Evolutionary conservation across 2,329 filamentous ascomycete species (phyloP).

Genomic region (Xylariomycetidae sp.): DNA sequence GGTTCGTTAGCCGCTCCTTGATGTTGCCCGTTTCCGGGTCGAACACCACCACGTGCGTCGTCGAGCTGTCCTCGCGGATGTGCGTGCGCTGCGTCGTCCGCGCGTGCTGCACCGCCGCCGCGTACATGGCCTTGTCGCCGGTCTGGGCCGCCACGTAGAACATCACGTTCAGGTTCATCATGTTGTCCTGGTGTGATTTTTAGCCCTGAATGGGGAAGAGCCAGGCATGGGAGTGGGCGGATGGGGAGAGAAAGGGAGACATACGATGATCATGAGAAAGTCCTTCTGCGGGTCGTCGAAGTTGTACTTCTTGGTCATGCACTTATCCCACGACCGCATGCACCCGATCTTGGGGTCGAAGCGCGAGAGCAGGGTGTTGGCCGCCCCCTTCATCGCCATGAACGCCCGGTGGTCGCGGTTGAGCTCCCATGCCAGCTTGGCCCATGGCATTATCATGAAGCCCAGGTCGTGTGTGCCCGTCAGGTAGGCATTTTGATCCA

Average conservation of each 20-base stretch:
- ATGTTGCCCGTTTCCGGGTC: slow-evolving; percentile 32
- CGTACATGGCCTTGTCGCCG: slow-evolving; percentile 23
- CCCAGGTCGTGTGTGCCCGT: slow-evolving; percentile 35
- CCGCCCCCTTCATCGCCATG: slow-evolving; percentile 27
- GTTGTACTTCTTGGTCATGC: slow-evolving; percentile 31
- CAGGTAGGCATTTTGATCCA: slow-evolving; percentile 29
- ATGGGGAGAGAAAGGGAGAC: slow-evolving; percentile 6
- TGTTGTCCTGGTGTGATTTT: too few species aligned
- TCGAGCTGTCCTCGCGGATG: slow-evolving; percentile 31
- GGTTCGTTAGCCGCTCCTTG: slow-evolving; percentile 38
- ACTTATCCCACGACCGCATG: slow-evolving; percentile 38
- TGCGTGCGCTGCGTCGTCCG: slow-evolving; percentile 32
- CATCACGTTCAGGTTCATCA: slow-evolving; percentile 37
- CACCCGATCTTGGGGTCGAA: slow-evolving; percentile 28
- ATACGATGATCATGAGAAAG: slow-evolving; percentile 36
- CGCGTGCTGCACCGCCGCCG: slow-evolving; percentile 34
- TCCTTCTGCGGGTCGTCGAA: slow-evolving; percentile 30
- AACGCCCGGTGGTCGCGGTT: slow-evolving; percentile 30
- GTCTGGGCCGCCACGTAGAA: slow-evolving; percentile 34
- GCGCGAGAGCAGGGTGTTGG: slow-evolving; percentile 30
- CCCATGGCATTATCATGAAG: slow-evolving; percentile 37
- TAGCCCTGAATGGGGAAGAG: too few species aligned
- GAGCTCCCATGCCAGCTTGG: slow-evolving; percentile 32
- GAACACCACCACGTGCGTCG: slow-evolving; percentile 40
- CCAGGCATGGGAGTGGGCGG: too few species aligned